Base-by-base conservation (phyloP, 371 early-diverging fungal genomes). In the Mortierella sp. region DNA sequence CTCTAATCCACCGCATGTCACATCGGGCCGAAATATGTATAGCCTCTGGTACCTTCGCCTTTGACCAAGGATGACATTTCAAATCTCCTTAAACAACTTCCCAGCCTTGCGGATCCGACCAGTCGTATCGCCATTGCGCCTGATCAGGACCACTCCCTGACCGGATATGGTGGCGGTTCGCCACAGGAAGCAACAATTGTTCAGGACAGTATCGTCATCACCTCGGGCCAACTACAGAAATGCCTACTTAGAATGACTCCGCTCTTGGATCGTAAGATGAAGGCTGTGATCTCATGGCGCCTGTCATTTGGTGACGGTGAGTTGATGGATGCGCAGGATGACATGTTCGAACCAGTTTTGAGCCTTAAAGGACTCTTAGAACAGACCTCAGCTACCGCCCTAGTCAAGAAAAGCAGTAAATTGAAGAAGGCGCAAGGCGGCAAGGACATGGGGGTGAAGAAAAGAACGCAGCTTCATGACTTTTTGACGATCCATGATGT, bases 161-260 rank as follows among this genome's bases (percentile, higher is more conserved):
- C 78, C 31, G 78, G 78, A 7, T 28, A 65, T 23, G 58, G 58
- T 9, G 78, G 78, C 0, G 70, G 70, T 9, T 27, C 56, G 0
- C 70, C 70, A 1, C 70, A 76, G 39, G 78, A 69, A 12, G 23
- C 62, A 0, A 41, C 64, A 31, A 32, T 70, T 4, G 32, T 76
- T 15, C 78, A 70, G 37, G 70, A 69, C n/a, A 60, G 54, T n/a
- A 54, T 70, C 6, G 62, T 76, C 1, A 57, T 70, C 42, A 76
- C 78, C 3, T 70, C 78, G 1, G 78, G 70, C 0, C 78, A 76
- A 44, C 37, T 70, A 9, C 78, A 76, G 28, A 76, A 70, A 49
- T 76, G 70, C 49, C 59, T 76, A 23, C 30, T 76, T 14, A 58
- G 50, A 30, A 76, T 70, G 70, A 70, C 65, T 0, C 70, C 78